Evolutionary conservation across 257 asterid genomes (phyloP).

Genomic region (Forsythia suspensa): DNA sequence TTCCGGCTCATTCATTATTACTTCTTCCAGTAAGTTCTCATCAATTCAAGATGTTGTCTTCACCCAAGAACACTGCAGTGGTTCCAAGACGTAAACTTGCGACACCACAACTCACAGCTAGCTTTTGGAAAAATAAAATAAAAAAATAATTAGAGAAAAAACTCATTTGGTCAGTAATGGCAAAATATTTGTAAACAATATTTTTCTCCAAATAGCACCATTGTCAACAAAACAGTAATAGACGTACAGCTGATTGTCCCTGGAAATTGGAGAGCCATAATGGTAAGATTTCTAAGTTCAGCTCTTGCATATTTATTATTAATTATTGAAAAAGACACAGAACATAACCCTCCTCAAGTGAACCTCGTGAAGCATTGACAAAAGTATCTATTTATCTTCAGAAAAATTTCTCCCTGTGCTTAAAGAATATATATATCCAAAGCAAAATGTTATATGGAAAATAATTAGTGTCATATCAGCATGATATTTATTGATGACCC

Average conservation of each 20-base stretch:
- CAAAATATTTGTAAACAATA: neutral
- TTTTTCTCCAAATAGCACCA: neutral
- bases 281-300: neutral
- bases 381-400: neutral
- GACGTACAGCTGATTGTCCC: neutral
- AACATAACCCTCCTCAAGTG: neutral
- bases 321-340: neutral
- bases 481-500: too few species aligned
- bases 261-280: neutral
- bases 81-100: constrained; percentile 9
- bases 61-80: constrained; percentile 24
- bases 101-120: constrained; percentile 14
- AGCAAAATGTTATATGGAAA: too few species aligned
- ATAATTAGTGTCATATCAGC: too few species aligned
- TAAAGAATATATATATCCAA: too few species aligned
- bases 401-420: too few species aligned
- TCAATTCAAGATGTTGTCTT: constrained; percentile 15
- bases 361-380: neutral
- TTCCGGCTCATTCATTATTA: constrained; percentile 61
- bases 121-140: neutral
- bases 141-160: constrained; percentile 2
- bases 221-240: neutral
- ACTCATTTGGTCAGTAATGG: constrained; percentile 4
- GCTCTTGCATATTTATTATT: neutral
- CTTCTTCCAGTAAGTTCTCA: constrained; percentile 29